Evolutionary conservation across 139 green algal species (phyloP), one percentile per base, ranked within the genome.

Genomic region (Pycnococcus provasolii): DNA sequence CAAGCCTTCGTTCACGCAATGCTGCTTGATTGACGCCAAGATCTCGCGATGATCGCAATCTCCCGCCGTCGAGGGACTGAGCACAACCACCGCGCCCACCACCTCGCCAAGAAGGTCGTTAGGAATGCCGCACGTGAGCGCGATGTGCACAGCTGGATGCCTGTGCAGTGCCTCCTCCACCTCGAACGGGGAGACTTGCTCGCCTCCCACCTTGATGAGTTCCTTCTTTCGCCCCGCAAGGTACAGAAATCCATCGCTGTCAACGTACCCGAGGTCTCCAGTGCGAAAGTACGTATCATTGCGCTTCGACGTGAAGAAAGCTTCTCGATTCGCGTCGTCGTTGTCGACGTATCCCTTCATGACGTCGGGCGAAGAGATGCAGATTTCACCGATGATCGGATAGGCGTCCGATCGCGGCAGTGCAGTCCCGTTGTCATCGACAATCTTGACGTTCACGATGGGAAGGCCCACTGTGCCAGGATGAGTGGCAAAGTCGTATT

Each of bases 171-270:
- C 82, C 11, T 69, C 64, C 42, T 95, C 88, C 48, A 95, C 83
- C 78, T 94, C 78, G 41, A 80, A 9, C 4, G 78, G 78, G 42
- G 66, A 80, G 2, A 84, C 81, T 63, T 84, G 83, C 60, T 84
- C 78, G 11, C 78, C 76, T 7, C 78, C 78, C 4, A 77, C 55
- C 66, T 84, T 84, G 57, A 84, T 96, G 40, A 95, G 83, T 81
- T 95, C 89, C 80, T 96, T 96, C 61, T 89, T 78, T 54, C 89
- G 80, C 1, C 89, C 89, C 5, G 83, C 89, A 37, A 95, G 78
- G n/a, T 75, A 87, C 0, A 95, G 61, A 70, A 86, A 94, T 37
- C 87, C 87, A 42, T 94, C 83, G 48, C 64, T 79, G 52, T 89
- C 80, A 71, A 95, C 66, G 9, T 72, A 79, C 9, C 86, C 88